Evolutionary conservation across 1,284 basidiomycete species (phyloP), one percentile per base, ranked within the genome.

Genomic region (Cutaneotrichosporon cutaneum): DNA sequence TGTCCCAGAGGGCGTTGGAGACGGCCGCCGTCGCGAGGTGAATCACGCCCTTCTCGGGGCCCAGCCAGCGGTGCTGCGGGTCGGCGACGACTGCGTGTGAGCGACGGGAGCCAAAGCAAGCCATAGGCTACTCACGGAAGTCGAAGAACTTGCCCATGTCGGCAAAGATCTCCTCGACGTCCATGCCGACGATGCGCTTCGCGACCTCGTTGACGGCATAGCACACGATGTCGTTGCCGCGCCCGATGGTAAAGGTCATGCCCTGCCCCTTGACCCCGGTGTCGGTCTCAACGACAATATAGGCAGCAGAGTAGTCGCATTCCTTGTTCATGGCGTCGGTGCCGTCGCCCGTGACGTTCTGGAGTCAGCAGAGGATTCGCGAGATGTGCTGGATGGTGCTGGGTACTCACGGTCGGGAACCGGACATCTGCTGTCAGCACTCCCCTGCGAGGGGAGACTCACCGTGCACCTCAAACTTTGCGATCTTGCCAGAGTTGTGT

Each of bases 231-330:
- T 97, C 94, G 75, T 94, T 97, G 27, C 93, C 93, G 45, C 92
- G 87, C 5, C 94, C 93, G 71, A 94, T 95, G n/a, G 93, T 95
- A 78, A 96, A 96, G 14, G 94, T 94, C 93, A 95, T 93, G 56
- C 94, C 93, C 71, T 92, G 87, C 33, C 93, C 92, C 58, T 87
- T 84, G 54, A 94, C 85, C 58, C 86, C 84, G 35, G 72, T 68
- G 56, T 76, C 72, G 5, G 93, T 94, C 70, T 86, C 82, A 60
- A 97, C 48, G 27, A 86, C 85, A 52, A 96, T 83, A 76, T 96
- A 96, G 2, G 94, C 94, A 0, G 92, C 90, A 1, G 90, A 93
- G 81, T 97, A 97, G 80, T 96, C 92, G 80, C 93, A 94, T 62
- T 91, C 90, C 45, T 90, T 90, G 80, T 95, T 94, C 87, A 91